Evolutionary conservation across 345 rosid species (phyloP).

Genomic region (Stellera chamaejasme): DNA sequence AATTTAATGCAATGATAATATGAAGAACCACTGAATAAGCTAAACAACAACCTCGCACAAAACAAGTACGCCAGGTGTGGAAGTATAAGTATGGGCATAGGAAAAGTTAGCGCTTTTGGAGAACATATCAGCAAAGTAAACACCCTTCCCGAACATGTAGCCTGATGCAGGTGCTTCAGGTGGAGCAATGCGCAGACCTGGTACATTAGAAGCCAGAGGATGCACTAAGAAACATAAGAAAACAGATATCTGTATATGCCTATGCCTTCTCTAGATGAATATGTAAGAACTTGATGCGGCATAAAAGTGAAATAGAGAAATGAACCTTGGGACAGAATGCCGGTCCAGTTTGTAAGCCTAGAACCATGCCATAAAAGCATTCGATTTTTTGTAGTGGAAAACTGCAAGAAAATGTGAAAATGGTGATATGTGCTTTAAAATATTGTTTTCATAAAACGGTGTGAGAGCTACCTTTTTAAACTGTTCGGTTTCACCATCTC

Average conservation of each 20-base stretch:
- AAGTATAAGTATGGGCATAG: conserved; percentile 30
- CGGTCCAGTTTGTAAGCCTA: conserved; percentile 90
- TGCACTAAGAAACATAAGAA: conserved; percentile 10
- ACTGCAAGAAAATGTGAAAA: conserved; percentile 30
- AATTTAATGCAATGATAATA: background rate
- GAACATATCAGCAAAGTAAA: conserved; percentile 97
- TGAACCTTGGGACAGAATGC: conserved; percentile 90
- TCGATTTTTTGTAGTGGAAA: conserved; percentile 48
- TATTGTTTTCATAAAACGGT: too few species aligned
- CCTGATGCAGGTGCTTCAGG: conserved; percentile 92
- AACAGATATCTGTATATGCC: background rate
- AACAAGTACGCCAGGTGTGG: conserved; percentile 64
- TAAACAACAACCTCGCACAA: conserved; percentile 64
- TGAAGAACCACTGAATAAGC: background rate
- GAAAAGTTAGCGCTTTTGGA: conserved; percentile 93
- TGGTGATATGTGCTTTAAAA: background rate
- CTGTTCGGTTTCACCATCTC: conserved; percentile 53
- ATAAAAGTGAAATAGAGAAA: background rate
- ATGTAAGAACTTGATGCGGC: background rate
- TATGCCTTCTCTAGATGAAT: background rate
- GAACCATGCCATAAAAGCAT: conserved; percentile 98
- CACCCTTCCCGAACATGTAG: conserved; percentile 96
- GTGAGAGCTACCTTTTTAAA: conserved; percentile 44
- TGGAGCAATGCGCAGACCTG: conserved; percentile 95
- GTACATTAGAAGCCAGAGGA: conserved; percentile 13